Evolutionary conservation across 2,329 filamentous ascomycete genomes (phyloP).

Genomic region (Fusarium kyushuense): DNA sequence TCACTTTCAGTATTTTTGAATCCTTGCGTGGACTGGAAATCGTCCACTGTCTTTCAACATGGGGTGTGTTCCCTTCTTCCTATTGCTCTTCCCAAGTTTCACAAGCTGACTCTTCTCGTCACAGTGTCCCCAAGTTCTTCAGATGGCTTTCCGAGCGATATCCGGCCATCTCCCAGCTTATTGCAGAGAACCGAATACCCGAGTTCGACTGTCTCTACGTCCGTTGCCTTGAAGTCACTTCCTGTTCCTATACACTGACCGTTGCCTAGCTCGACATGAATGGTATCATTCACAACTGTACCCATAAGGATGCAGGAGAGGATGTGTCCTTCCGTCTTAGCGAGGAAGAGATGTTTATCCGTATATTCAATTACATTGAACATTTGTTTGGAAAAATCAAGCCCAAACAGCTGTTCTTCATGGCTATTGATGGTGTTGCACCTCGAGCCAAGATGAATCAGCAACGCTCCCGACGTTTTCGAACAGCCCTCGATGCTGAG

Average conservation of each 20-base stretch:
- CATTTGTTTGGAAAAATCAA: constrained; percentile 99
- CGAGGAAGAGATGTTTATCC: constrained; percentile 99
- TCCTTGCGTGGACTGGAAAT: constrained; percentile 41
- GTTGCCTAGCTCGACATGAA: constrained; percentile 86
- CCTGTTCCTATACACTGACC: constrained; percentile 40
- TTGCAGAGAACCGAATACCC: constrained; percentile 97
- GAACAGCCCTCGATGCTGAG: constrained; percentile 92
- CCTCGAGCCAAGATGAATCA: constrained; percentile 99
- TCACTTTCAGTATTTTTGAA: constrained; percentile 17
- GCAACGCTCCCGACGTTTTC: constrained; percentile 93
- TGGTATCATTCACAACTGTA: constrained; percentile 99
- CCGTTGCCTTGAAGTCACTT: constrained; percentile 49
- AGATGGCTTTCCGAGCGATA: constrained; percentile 99
- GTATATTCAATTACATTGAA: constrained; percentile 99
- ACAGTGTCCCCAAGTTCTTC: constrained; percentile 87
- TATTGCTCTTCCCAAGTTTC: background rate
- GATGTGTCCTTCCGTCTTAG: constrained; percentile 92
- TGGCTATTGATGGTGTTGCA: constrained; percentile 98
- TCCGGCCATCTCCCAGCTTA: constrained; percentile 97
- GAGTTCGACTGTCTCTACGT: constrained; percentile 98
- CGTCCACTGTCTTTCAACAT: constrained; percentile 43
- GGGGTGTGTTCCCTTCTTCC: constrained; percentile 46
- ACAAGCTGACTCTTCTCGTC: constrained; percentile 33
- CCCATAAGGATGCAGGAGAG: constrained; percentile 90
- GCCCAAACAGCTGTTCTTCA: constrained; percentile 98